Conservation (phyloP, 2,329 filamentous ascomycete genomes). For the Onygena corvina region DNA sequence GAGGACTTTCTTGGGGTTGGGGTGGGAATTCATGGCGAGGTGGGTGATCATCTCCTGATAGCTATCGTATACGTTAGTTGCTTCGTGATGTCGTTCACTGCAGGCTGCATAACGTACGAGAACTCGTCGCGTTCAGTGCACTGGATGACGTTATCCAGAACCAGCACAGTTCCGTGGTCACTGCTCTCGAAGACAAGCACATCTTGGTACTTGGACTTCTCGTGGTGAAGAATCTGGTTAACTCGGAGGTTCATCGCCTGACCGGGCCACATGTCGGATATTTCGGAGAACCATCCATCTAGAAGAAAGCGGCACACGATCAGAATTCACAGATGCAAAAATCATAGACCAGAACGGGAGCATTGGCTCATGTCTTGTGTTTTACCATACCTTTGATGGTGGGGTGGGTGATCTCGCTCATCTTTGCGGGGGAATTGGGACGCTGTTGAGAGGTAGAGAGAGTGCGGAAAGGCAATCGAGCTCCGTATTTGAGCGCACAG, state of each 20-base stretch:
- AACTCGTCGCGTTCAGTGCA: conserved; percentile 98
- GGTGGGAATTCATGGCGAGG: conserved; percentile 96
- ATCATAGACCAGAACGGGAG: background rate
- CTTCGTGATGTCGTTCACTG: background rate
- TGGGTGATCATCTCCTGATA: conserved; percentile 99
- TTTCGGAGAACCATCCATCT: conserved; percentile 99
- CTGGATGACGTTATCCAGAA: conserved; percentile 98
- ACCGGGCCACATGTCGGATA: conserved; percentile 97
- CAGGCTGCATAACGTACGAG: conserved; percentile 43
- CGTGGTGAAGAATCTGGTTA: conserved; percentile 95
- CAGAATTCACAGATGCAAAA: conserved; percentile 7
- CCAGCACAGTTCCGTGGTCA: conserved; percentile 89
- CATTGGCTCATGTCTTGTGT: too few relatives aligned
- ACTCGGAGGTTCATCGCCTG: conserved; percentile 98
- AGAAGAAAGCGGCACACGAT: conserved; percentile 15
- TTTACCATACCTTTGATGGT: conserved; percentile 55
- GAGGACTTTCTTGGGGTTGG: conserved; percentile 93
- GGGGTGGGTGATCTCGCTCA: conserved; percentile 61
- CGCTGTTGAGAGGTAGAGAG: background rate
- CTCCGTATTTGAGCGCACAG: background rate
- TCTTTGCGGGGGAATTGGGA: conserved; percentile 31
- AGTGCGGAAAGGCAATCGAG: background rate
- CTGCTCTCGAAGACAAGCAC: conserved; percentile 97
- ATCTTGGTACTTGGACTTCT: conserved; percentile 98
- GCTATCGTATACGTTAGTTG: conserved; percentile 22